phyloP scores from a whole-genome alignment of 2,329 filamentous ascomycete genomes.

The Pestalotiopsis sp. region DNA sequence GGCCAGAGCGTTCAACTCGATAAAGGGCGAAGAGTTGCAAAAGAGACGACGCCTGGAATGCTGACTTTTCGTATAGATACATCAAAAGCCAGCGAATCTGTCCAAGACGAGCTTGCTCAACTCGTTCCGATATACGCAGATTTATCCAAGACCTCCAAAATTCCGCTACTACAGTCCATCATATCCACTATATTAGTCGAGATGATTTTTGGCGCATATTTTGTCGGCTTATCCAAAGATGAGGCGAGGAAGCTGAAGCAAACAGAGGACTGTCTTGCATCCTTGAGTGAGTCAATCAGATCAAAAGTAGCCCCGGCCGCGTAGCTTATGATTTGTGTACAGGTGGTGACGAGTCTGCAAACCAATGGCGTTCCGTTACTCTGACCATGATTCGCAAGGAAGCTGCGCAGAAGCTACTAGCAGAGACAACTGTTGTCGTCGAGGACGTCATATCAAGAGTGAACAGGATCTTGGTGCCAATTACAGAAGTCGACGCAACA shows the following conservation, averaged over 20 bases:
- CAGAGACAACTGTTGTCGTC: constrained; percentile 45
- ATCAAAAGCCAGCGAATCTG: constrained; percentile 37
- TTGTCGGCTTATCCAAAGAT: constrained; percentile 62
- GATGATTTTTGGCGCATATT: constrained; percentile 64
- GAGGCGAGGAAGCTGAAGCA: constrained; percentile 53
- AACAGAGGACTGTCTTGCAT: constrained; percentile 48
- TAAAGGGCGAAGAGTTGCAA: neutral
- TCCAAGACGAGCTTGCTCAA: constrained; percentile 34
- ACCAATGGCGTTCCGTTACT: constrained; percentile 70
- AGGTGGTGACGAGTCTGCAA: constrained; percentile 56
- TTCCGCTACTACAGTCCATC: constrained; percentile 65
- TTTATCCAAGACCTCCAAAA: constrained; percentile 56
- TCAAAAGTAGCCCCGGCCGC: constrained; percentile 14
- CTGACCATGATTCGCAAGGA: constrained; percentile 61
- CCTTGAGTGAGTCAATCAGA: constrained; percentile 39
- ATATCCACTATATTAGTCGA: constrained; percentile 64
- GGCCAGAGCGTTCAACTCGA: neutral
- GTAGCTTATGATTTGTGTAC: constrained; percentile 24
- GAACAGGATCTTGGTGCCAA: constrained; percentile 51
- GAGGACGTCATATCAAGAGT: constrained; percentile 48
- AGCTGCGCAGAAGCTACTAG: constrained; percentile 46
- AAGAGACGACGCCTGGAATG: neutral
- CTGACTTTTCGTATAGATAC: neutral
- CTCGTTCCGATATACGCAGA: constrained; percentile 63
- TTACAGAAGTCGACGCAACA: constrained; percentile 45